Base-by-base conservation (phyloP, 805 yeast species). In the Candida ipomoeae region DNA sequence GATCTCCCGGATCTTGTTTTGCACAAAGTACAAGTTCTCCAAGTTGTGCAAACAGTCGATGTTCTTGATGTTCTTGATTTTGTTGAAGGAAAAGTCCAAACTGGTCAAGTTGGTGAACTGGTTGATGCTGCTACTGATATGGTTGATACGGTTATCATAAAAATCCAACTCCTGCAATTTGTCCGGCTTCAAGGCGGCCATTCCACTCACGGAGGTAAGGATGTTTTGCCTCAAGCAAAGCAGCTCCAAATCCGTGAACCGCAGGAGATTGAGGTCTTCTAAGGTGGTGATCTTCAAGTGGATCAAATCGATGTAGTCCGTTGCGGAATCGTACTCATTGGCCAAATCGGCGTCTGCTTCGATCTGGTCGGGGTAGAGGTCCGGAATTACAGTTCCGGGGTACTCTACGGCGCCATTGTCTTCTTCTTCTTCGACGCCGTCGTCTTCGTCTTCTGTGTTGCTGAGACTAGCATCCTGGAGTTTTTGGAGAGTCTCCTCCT, bases 121-220 rank as follows among this genome's bases (percentile, higher is more conserved):
- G 53, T 78, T 81, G 17, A 89, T 63, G 59, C 82, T 84, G 42
- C 83, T 82, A 4, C 91, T 83, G 46, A 94, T 89, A 63, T 90
- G 97, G 56, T 84, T 83, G 60, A 94, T 86, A 59, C 96, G 74
- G 68, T 94, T 94, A 68, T 94, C 99, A 64, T 94, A 94, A 32
- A 91, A 74, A 66, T 94, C 99, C 51, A 94, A 70, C 53, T 89
- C 94, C 56, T 81, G 87, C 58, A 94, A 59, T 0, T 75, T 73
- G 1, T 76, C 81, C 37, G 69, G 73, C 51, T 90, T 90, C 17
- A 92, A 70, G 8, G 83, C 90, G n/a, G 58, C 63, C 13, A 71
- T 58, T 8, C 59, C 70, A 40, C 82, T 78, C 36, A 91, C 75
- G n/a, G 85, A 79, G 29, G 86, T 83, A 37, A 94, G 73, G 55